A percentile compares a stretch with the other conserved stretches of the same genome.
Conservation (phyloP, 116 monocot genomes). For the Trichopus zeylanicus region DNA sequence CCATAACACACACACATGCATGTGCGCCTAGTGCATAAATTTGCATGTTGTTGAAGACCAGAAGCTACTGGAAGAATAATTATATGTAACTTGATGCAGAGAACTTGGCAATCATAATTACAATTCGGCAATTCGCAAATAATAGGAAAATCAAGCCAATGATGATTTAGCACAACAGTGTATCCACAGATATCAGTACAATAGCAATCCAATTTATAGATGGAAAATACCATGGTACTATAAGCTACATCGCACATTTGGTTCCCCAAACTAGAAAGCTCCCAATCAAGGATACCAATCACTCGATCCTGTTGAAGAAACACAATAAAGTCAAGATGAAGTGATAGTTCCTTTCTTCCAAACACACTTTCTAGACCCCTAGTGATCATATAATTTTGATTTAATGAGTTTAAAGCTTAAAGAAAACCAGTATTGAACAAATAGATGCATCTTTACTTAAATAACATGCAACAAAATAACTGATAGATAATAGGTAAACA, state of each 20-base stretch:
- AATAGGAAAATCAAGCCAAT: background rate
- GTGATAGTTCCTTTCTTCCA: background rate
- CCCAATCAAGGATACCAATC: conserved; percentile 99
- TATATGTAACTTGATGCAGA: background rate
- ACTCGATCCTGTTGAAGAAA: conserved; percentile 65
- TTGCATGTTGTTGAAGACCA: background rate
- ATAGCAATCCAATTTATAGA: background rate
- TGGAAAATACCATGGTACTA: conserved; percentile 64
- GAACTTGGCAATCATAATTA: background rate
- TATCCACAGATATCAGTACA: background rate
- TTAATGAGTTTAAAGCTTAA: too few species aligned
- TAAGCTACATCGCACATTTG: conserved; percentile 99
- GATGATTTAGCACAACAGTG: background rate
- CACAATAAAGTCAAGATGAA: background rate
- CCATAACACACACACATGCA: background rate
- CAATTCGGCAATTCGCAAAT: too few species aligned
- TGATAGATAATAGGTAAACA: too few species aligned
- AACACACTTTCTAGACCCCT: too few species aligned
- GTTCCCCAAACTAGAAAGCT: conserved; percentile 91
- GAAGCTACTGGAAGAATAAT: background rate
- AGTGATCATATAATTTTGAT: too few species aligned
- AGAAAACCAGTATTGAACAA: too few species aligned
- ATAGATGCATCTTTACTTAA: too few species aligned
- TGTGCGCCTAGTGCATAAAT: background rate
- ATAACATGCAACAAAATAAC: too few species aligned